Percentiles rank a stretch among this genome's conserved stretches.
Evolutionary conservation across 768 basidiomycete species (phyloP).

Genomic region (Rhizopogon sp.): DNA sequence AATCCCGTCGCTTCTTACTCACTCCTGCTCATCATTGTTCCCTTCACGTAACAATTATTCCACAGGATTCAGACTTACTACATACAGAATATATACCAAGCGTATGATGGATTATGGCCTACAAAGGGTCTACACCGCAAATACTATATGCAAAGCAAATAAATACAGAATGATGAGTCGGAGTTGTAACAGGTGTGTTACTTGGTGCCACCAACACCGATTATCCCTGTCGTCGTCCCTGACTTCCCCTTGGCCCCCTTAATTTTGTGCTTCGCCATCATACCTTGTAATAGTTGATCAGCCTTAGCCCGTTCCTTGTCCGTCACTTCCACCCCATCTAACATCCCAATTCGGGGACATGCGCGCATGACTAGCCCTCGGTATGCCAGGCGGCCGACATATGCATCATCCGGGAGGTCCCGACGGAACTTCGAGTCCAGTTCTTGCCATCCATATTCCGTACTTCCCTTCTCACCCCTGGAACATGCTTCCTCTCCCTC

Average conservation of each 20-base stretch:
- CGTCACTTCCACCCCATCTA: conserved; percentile 85
- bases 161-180: conserved; percentile 5
- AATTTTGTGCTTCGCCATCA: conserved; percentile 38
- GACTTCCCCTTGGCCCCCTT: conserved; percentile 20
- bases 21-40: not conserved
- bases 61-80: not conserved
- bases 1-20: conserved; percentile 3
- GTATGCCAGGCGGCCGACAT: conserved; percentile 84
- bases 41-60: conserved; percentile 1
- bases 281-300: conserved; percentile 56
- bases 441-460: conserved; percentile 54
- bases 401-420: conserved; percentile 83
- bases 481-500: conserved; percentile 17
- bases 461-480: conserved; percentile 27
- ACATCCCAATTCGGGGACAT: conserved; percentile 56
- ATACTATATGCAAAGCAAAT: not conserved
- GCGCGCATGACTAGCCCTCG: conserved; percentile 83
- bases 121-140: not conserved
- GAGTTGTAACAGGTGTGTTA: not conserved
- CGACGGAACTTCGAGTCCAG: conserved; percentile 84
- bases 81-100: conserved; percentile 1
- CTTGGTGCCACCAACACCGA: not conserved
- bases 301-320: conserved; percentile 86
- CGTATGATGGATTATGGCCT: not conserved
- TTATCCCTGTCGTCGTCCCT: conserved; percentile 11